Evolutionary conservation across 192 early-diverging fungal genomes (phyloP).

Genomic region (Coemansia sp.): DNA sequence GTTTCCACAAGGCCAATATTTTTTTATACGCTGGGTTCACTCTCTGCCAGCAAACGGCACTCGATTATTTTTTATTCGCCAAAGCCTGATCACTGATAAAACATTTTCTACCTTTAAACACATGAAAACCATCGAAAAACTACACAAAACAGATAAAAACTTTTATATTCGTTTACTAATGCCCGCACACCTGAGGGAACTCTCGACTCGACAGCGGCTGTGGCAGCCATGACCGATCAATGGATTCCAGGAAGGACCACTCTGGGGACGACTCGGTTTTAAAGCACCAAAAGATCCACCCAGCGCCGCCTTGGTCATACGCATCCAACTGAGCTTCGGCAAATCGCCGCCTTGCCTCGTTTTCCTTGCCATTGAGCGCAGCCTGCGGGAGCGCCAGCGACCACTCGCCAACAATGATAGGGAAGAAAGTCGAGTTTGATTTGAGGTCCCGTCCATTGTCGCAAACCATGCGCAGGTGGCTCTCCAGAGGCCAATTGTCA

Average conservation of each 20-base stretch:
- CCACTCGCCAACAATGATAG: slow-evolving; percentile 74
- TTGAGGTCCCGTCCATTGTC: slow-evolving; percentile 40
- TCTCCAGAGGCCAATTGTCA: slow-evolving; percentile 36
- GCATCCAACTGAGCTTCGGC: slow-evolving; percentile 67
- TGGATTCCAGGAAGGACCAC: slow-evolving; percentile 69
- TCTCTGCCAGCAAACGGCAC: too few relatives aligned
- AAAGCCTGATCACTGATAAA: too few relatives aligned
- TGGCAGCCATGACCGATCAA: slow-evolving; percentile 67
- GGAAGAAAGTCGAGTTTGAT: slow-evolving; percentile 52
- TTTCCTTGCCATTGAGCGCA: slow-evolving; percentile 58
- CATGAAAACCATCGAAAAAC: too few relatives aligned
- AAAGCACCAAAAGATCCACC: slow-evolving; percentile 75
- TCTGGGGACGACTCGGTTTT: slow-evolving; percentile 69
- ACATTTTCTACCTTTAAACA: too few relatives aligned
- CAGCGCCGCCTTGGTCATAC: slow-evolving; percentile 55
- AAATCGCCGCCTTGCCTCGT: slow-evolving; percentile 60
- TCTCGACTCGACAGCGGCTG: slow-evolving; percentile 42
- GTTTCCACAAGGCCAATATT: too few relatives aligned
- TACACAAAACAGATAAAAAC: too few relatives aligned
- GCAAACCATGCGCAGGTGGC: slow-evolving; percentile 42
- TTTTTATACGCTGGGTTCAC: too few relatives aligned
- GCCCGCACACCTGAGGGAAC: slow-evolving; percentile 13
- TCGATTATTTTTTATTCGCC: too few relatives aligned
- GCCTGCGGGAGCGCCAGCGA: slow-evolving; percentile 65
- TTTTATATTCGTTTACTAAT: too few relatives aligned